phyloP scores from a whole-genome alignment of 345 rosid species.

The Syzygium oleosum region DNA sequence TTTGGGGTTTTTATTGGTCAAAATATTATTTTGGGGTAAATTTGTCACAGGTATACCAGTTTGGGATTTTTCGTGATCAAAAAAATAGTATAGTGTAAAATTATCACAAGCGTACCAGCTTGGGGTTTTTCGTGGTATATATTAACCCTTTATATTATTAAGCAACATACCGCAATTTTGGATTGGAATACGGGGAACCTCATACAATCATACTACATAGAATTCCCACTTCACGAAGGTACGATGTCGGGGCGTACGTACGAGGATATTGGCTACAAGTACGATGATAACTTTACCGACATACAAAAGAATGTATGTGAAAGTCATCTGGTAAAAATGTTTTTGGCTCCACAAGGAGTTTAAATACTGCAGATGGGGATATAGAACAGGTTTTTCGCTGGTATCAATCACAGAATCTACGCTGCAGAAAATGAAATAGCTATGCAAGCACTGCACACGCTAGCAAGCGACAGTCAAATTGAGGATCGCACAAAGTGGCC shows the following conservation, averaged over 20 bases:
- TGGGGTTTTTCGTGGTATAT: no score
- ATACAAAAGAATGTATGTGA: background rate
- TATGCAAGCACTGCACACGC: background rate
- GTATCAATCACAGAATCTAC: background rate
- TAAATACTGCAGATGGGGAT: background rate
- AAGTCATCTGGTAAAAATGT: background rate
- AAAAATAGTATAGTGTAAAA: no score
- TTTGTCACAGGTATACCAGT: no score
- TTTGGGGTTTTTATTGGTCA: no score
- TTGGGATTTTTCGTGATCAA: no score
- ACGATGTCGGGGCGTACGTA: background rate
- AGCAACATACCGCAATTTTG: background rate
- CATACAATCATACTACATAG: background rate
- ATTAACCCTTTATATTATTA: background rate
- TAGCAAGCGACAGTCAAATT: background rate
- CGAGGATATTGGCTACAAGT: background rate
- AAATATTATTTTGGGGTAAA: no score
- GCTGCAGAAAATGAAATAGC: background rate
- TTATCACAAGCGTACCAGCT: no score
- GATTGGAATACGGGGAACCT: background rate
- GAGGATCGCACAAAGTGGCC: background rate
- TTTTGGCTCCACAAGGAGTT: background rate
- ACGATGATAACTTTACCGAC: background rate
- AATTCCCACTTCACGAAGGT: background rate
- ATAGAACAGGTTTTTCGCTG: background rate